phyloP scores from a whole-genome alignment of 768 basidiomycete genomes.

The Mycena floridula region DNA sequence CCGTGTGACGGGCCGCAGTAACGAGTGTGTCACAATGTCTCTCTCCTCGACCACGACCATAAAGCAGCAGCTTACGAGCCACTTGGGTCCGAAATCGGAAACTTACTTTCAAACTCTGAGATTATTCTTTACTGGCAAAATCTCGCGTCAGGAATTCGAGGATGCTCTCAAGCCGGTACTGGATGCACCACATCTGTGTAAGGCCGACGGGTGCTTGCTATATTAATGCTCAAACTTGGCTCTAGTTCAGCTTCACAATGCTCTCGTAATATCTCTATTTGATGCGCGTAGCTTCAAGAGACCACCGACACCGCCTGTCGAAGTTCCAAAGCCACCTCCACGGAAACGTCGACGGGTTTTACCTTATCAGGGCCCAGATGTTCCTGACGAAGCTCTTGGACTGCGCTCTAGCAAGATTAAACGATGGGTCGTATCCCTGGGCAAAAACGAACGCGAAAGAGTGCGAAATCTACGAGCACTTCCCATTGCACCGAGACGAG shows the following conservation, averaged over 20 bases:
- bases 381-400: constrained; percentile 43
- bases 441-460: constrained; percentile 71
- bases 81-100: constrained; percentile 54
- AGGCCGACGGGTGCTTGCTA: constrained; percentile 1
- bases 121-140: constrained; percentile 59
- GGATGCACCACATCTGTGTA: constrained; percentile 50
- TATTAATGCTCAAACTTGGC: constrained; percentile 13
- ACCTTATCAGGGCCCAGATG: constrained; percentile 66
- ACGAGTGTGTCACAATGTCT: constrained; percentile 63
- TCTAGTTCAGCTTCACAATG: constrained; percentile 72
- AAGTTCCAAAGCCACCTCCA: constrained; percentile 51
- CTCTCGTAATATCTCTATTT: constrained; percentile 77
- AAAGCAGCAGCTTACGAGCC: constrained; percentile 57
- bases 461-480: constrained; percentile 42
- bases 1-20: no score
- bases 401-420: constrained; percentile 64
- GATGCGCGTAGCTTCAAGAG: constrained; percentile 72
- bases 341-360: constrained; percentile 65
- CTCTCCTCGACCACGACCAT: constrained; percentile 69
- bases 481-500: constrained; percentile 38
- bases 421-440: constrained; percentile 66
- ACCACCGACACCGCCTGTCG: constrained; percentile 59
- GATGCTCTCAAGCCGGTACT: constrained; percentile 58
- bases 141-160: constrained; percentile 74
- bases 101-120: constrained; percentile 61